Conservation (phyloP, 23 red algal genomes). For the Pyropia yezoensis region DNA sequence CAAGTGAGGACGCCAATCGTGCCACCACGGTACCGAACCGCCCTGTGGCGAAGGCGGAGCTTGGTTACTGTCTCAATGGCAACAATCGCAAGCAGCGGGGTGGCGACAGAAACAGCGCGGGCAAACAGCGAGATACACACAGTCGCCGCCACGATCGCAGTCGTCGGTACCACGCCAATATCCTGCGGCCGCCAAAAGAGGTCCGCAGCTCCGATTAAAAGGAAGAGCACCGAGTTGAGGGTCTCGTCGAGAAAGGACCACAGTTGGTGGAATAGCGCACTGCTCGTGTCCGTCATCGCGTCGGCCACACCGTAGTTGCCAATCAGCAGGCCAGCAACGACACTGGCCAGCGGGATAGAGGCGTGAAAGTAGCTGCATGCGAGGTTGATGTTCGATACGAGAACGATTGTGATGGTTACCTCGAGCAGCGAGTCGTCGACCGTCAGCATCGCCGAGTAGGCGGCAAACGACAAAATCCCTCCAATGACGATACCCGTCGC, state of each 20-base stretch:
- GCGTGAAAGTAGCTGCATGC: constrained; percentile 64
- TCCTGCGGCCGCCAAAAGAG: constrained; percentile 61
- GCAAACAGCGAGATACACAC: constrained; percentile 79
- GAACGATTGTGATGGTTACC: constrained; percentile 78
- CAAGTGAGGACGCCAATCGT: constrained; percentile 79
- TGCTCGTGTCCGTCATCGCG: constrained; percentile 48
- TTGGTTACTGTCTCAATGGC: constrained; percentile 19
- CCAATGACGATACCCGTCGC: constrained; percentile 61
- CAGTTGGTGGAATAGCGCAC: constrained; percentile 61
- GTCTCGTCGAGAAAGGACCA: constrained; percentile 95
- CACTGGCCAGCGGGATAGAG: constrained; percentile 84
- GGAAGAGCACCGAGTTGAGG: constrained; percentile 83
- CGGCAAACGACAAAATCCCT: constrained; percentile 58
- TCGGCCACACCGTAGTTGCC: constrained; percentile 71
- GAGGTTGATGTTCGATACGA: constrained; percentile 87
- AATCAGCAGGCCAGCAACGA: constrained; percentile 85
- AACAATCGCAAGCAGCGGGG: constrained; percentile 55
- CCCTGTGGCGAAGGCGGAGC: constrained; percentile 23
- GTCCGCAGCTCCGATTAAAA: constrained; percentile 79
- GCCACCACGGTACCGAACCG: constrained; percentile 46
- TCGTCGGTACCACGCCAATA: constrained; percentile 21
- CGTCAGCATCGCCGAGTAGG: constrained; percentile 67
- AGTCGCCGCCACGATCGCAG: constrained; percentile 27
- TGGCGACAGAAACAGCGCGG: constrained; percentile 57
- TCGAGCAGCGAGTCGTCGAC: constrained; percentile 75